These are phyloP conservation scores for Blastobotrys capitulatus DNA, from an alignment of 1,139 yeast species.

Conservation along the genomic window DNA sequence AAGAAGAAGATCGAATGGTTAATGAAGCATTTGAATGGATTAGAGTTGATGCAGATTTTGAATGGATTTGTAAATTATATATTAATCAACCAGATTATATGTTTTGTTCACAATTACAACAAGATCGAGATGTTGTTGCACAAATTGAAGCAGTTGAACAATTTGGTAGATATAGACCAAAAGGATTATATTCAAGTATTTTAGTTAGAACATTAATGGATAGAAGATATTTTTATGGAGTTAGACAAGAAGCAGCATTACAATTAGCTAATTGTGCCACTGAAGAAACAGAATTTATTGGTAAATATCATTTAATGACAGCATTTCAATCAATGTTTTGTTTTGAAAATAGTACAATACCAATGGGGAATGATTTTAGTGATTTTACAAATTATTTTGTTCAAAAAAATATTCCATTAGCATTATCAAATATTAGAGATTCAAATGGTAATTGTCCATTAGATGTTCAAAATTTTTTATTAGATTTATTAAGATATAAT, in stretches of 20 bases:
- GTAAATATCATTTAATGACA: slow-evolving; percentile 63
- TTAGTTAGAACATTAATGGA: slow-evolving; percentile 81
- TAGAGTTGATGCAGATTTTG: slow-evolving; percentile 92
- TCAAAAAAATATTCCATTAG: slow-evolving; percentile 60
- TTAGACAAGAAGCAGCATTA: slow-evolving; percentile 79
- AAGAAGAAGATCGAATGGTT: slow-evolving; percentile 61
- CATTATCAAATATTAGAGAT: slow-evolving; percentile 57
- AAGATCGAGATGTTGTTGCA: slow-evolving; percentile 95
- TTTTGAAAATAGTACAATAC: slow-evolving; percentile 59
- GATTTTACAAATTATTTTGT: slow-evolving; percentile 63
- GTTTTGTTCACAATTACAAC: slow-evolving; percentile 90
- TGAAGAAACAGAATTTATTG: slow-evolving; percentile 58
- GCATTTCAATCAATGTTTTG: slow-evolving; percentile 71
- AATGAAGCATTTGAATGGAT: slow-evolving; percentile 97
- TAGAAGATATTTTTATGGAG: slow-evolving; percentile 78
- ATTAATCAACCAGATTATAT: slow-evolving; percentile 91
- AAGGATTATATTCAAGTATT: slow-evolving; percentile 65
- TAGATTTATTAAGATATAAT: slow-evolving; percentile 73
- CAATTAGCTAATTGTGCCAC: slow-evolving; percentile 68
- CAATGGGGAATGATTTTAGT: slow-evolving; percentile 74
- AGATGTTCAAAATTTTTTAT: slow-evolving; percentile 54
- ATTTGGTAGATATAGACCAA: slow-evolving; percentile 61
- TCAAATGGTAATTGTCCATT: slow-evolving; percentile 62
- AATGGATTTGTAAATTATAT: slow-evolving; percentile 83
- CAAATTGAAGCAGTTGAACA: slow-evolving; percentile 78